A percentile compares a stretch with the other conserved stretches of the same genome.
phyloP scores from a whole-genome alignment of 768 basidiomycete genomes.

The Leucosporidium yakuticum region DNA sequence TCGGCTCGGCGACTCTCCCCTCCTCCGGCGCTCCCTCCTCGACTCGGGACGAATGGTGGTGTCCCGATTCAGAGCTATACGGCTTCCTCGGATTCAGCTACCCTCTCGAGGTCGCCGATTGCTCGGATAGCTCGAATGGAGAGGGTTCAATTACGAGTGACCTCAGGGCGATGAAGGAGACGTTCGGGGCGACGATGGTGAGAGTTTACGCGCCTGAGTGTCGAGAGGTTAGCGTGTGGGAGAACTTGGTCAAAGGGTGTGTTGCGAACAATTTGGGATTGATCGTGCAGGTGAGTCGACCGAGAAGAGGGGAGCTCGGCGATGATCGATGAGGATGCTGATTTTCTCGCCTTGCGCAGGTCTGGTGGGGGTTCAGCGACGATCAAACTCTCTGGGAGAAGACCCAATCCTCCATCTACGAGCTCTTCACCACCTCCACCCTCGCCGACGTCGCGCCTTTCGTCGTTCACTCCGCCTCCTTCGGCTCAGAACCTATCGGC shows the following conservation, averaged over 20 bases:
- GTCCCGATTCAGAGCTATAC: neutral
- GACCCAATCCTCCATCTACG: constrained; percentile 15
- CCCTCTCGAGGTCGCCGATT: constrained; percentile 8
- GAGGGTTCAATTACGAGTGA: constrained; percentile 20
- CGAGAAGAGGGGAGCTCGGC: neutral
- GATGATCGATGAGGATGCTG: constrained; percentile 1
- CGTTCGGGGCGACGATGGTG: constrained; percentile 35
- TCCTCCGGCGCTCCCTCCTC: constrained; percentile 1
- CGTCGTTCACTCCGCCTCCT: constrained; percentile 33
- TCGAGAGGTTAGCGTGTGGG: constrained; percentile 23
- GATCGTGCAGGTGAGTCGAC: constrained; percentile 19
- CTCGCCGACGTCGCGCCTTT: constrained; percentile 26
- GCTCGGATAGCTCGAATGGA: constrained; percentile 23
- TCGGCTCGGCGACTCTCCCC: neutral
- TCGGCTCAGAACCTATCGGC: constrained; percentile 35
- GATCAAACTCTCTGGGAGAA: constrained; percentile 17
- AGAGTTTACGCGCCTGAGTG: constrained; percentile 33
- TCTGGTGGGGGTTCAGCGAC: neutral
- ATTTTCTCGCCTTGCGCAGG: neutral
- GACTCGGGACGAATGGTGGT: neutral
- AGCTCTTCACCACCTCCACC: constrained; percentile 16
- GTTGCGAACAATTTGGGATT: constrained; percentile 23
- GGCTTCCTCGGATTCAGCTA: neutral
- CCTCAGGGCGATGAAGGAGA: constrained; percentile 27
- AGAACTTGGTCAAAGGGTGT: constrained; percentile 24